Conservation (phyloP, 345 rosid genomes). For the Combretum micranthum region DNA sequence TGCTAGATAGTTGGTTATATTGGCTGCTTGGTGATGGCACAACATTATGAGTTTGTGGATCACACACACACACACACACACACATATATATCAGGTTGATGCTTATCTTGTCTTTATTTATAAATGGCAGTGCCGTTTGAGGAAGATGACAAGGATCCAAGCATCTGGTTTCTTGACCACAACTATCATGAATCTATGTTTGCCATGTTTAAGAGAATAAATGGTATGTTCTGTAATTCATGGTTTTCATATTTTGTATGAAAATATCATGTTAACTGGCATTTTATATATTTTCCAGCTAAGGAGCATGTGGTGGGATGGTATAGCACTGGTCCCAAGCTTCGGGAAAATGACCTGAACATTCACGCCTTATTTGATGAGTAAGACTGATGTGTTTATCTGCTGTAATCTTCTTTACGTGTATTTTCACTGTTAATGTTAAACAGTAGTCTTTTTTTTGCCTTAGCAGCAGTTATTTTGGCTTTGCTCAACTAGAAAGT, state of each 20-base stretch:
- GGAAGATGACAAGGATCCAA: slow-evolving; percentile 88
- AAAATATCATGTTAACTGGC: background rate
- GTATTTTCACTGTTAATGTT: too few relatives aligned
- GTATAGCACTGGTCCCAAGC: slow-evolving; percentile 93
- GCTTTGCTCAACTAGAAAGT: too few relatives aligned
- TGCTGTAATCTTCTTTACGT: background rate
- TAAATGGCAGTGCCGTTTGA: slow-evolving; percentile 75
- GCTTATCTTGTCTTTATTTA: slow-evolving; percentile 1
- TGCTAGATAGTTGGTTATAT: too few relatives aligned
- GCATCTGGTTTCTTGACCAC: slow-evolving; percentile 97
- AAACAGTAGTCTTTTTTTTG: too few relatives aligned
- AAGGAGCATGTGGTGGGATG: slow-evolving; percentile 98
- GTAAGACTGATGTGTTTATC: slow-evolving; percentile 26
- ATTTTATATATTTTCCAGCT: slow-evolving; percentile 32
- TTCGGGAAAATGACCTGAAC: slow-evolving; percentile 82
- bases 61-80: too few relatives aligned
- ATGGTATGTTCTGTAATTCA: slow-evolving; percentile 34
- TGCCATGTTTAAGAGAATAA: slow-evolving; percentile 95
- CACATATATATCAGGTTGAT: background rate
- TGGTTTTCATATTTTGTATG: background rate
- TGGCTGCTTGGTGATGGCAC: background rate
- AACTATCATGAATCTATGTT: slow-evolving; percentile 95
- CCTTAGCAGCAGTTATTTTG: too few relatives aligned
- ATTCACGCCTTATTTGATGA: slow-evolving; percentile 64
- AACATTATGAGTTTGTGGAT: too few relatives aligned